Percentiles rank a stretch among this genome's conserved stretches.
Conservation (phyloP, 352 stramenopile genomes). For the Phytophthora fragariaefolia region DNA sequence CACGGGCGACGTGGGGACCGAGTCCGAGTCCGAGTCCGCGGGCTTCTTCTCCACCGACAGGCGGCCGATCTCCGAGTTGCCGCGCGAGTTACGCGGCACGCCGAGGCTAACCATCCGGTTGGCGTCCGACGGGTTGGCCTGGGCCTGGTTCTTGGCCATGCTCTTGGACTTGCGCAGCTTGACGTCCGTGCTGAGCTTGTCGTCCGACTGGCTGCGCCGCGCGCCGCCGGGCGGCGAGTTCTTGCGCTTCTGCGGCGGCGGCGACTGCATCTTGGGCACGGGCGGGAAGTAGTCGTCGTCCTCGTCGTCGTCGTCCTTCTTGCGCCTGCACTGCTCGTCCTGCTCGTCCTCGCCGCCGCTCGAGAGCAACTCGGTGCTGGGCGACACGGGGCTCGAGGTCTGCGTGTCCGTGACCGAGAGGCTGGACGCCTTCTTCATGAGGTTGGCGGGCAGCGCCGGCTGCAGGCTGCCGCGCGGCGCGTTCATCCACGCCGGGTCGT, state of each 20-base stretch:
- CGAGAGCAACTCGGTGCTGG: slow-evolving; percentile 26
- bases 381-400: slow-evolving; percentile 36
- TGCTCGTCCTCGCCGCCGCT: slow-evolving; percentile 44
- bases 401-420: slow-evolving; percentile 41
- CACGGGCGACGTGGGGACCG: slow-evolving; percentile 20
- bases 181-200: slow-evolving; percentile 15
- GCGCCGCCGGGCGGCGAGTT: slow-evolving; percentile 13
- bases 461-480: slow-evolving; percentile 66
- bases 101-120: slow-evolving; percentile 36
- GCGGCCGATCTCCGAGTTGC: slow-evolving; percentile 46
- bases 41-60: slow-evolving; percentile 46
- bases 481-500: slow-evolving; percentile 76
- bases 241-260: slow-evolving; percentile 11
- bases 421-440: slow-evolving; percentile 71
- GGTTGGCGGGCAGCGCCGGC: slow-evolving; percentile 50
- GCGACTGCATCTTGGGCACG: slow-evolving; percentile 24
- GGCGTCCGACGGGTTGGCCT: slow-evolving; percentile 27
- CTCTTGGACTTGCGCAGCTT: slow-evolving; percentile 46
- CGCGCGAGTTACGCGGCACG: slow-evolving; percentile 37
- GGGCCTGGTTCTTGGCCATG: slow-evolving; percentile 39
- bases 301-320: slow-evolving; percentile 39
- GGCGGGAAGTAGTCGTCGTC: slow-evolving; percentile 40
- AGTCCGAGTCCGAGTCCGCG: slow-evolving; percentile 9
- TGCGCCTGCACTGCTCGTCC: slow-evolving; percentile 17
- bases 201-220: slow-evolving; percentile 28